These are phyloP conservation scores for Chytriomyces hyalinus DNA, from an alignment of 192 early-diverging fungal genomes.

Conservation along the genomic window DNA sequence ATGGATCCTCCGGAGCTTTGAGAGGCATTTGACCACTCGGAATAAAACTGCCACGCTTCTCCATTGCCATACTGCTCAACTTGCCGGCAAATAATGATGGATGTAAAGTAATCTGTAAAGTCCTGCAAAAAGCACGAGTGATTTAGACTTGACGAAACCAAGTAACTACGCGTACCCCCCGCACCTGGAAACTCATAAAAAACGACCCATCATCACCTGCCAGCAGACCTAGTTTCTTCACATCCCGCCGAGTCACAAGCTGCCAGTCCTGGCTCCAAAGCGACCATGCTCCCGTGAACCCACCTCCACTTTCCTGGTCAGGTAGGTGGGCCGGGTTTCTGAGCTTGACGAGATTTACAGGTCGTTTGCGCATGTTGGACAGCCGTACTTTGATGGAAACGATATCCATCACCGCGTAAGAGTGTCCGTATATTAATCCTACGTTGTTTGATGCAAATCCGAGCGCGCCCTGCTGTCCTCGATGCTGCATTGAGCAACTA, in stretches of 20 bases:
- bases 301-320: neutral
- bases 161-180: neutral
- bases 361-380: conserved; percentile 36
- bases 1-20: conserved; percentile 51
- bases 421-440: conserved; percentile 37
- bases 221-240: conserved; percentile 41
- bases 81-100: conserved; percentile 50
- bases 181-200: conserved; percentile 57
- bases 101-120: conserved; percentile 49
- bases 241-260: conserved; percentile 36
- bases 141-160: conserved; percentile 20
- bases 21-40: conserved; percentile 45
- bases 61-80: conserved; percentile 17
- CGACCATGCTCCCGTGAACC: conserved; percentile 49
- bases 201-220: conserved; percentile 48
- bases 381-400: conserved; percentile 33
- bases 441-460: neutral
- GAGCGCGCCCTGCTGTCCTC: neutral
- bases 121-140: conserved; percentile 38
- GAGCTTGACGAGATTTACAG: conserved; percentile 41
- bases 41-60: conserved; percentile 47
- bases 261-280: conserved; percentile 49
- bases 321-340: conserved; percentile 48
- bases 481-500: conserved; percentile 51
- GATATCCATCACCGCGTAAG: conserved; percentile 50